These are phyloP conservation scores for Pistacia vera DNA, from an alignment of 345 rosid species.

Conservation along the genomic window DNA sequence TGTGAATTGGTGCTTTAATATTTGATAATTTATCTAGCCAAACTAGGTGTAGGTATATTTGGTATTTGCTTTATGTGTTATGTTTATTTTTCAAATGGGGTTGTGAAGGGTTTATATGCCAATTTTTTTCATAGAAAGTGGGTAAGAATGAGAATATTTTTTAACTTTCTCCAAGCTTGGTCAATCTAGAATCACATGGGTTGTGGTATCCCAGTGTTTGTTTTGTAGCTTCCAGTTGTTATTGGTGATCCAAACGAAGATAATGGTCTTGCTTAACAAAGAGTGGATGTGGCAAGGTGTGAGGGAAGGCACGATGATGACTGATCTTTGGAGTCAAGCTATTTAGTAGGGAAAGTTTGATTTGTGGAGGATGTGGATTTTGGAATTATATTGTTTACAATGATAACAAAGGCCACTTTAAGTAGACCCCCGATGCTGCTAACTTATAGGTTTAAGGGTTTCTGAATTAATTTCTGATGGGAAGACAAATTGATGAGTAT, in stretches of 20 bases:
- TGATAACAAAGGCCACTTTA: background rate
- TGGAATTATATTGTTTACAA: background rate
- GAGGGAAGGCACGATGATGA: background rate
- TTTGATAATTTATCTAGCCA: background rate
- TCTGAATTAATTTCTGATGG: background rate
- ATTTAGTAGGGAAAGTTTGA: background rate
- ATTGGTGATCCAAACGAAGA: background rate
- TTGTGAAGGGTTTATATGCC: background rate
- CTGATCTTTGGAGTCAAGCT: background rate
- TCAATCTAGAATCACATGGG: background rate
- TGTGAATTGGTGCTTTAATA: background rate
- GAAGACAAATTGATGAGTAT: background rate
- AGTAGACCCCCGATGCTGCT: background rate
- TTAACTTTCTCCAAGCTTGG: background rate
- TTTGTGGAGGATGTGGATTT: background rate
- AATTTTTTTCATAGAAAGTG: background rate
- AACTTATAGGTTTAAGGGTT: background rate
- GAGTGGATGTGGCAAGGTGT: background rate
- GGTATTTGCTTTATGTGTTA: background rate
- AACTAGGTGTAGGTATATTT: background rate
- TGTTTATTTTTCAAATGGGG: background rate
- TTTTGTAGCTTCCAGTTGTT: background rate
- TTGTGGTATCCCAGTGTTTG: background rate
- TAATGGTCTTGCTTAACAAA: background rate
- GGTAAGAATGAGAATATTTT: background rate